A percentile compares a stretch with the other conserved stretches of the same genome.
Conservation (phyloP, 2,329 filamentous ascomycete species). For the Microsporum audouinii region DNA sequence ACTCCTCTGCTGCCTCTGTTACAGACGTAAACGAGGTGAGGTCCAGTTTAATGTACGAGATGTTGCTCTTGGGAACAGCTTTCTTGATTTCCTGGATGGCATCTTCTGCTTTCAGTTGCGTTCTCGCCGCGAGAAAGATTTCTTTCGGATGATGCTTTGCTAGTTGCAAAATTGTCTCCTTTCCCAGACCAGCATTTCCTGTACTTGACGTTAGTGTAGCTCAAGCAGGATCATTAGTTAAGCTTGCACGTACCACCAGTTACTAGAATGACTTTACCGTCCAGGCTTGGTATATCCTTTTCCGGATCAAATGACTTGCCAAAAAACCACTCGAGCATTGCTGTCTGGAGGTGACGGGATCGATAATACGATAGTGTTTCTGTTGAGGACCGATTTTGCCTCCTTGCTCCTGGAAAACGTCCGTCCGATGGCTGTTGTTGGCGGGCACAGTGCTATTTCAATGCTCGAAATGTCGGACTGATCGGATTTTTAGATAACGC, state of each 20-base stretch:
- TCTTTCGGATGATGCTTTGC: slow-evolving; percentile 41
- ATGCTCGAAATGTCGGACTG: no score
- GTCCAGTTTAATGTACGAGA: slow-evolving; percentile 40
- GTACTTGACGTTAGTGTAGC: background rate
- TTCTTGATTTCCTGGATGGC: slow-evolving; percentile 34
- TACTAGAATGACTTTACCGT: slow-evolving; percentile 41
- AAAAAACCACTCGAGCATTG: slow-evolving; percentile 4
- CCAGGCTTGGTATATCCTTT: slow-evolving; percentile 36
- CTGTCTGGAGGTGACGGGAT: no score
- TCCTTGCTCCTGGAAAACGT: no score
- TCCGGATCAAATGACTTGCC: slow-evolving; percentile 29
- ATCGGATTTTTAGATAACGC: no score
- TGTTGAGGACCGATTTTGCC: no score
- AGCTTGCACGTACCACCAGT: slow-evolving; percentile 35
- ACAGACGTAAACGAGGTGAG: slow-evolving; percentile 41
- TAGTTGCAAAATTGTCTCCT: slow-evolving; percentile 38
- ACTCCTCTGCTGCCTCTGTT: slow-evolving; percentile 32
- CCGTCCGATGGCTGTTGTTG: no score
- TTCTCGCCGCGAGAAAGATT: slow-evolving; percentile 45
- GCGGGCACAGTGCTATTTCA: no score
- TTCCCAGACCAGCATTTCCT: slow-evolving; percentile 38
- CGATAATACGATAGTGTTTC: no score
- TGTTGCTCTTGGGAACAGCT: slow-evolving; percentile 18
- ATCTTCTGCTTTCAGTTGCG: slow-evolving; percentile 31
- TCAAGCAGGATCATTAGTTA: background rate